Evolutionary conservation across 352 stramenopile genomes (phyloP), one percentile per base, ranked within the genome.

Genomic region (Phytophthora litchii): DNA sequence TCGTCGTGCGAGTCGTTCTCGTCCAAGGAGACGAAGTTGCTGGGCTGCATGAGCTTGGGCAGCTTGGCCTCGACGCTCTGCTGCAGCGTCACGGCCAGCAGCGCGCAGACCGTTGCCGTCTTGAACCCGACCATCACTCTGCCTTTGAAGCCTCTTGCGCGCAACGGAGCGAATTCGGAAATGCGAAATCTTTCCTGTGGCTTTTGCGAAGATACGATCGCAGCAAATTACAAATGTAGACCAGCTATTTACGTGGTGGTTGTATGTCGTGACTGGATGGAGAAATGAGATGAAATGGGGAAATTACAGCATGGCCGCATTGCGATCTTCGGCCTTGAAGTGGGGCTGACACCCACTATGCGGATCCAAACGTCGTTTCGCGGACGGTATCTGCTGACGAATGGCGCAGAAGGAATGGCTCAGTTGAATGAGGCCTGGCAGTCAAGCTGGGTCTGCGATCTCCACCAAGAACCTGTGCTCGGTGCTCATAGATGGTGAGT

Each of bases 51-150:
- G 23, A 27, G 23, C 23, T 27, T 27, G 23, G 23, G 38, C 17
- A 50, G 25, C 8, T 47, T 37, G 36, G 14, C 17, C 16, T 19
- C 16, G 34, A 41, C 35, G 56, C 19, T 43, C 17, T 44, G 34
- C 27, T 70, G 59, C 17, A 70, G 54, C 49, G 55, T 32, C 32
- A 64, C 42, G 12, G 57, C 48, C 23, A 71, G n/a, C 31, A 75
- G 20, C 12, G 61, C 56, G 25, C 54, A 59, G 25, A 75, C 62
- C 10, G 46, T 56, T 11, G 53, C 51, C 34, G 52, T 55, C 52
- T 66, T 72, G 12, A 49, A 63, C 20, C 46, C 47, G 52, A 54
- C 57, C 61, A 75, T 13, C 67, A 72, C 63, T 60, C 49, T 63
- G 8, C 9, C 20, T 57, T 5, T 37, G 12, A 27, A 27, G 23